Evolutionary conservation across 768 basidiomycete species (phyloP).

Genomic region (Kwoniella sp.): DNA sequence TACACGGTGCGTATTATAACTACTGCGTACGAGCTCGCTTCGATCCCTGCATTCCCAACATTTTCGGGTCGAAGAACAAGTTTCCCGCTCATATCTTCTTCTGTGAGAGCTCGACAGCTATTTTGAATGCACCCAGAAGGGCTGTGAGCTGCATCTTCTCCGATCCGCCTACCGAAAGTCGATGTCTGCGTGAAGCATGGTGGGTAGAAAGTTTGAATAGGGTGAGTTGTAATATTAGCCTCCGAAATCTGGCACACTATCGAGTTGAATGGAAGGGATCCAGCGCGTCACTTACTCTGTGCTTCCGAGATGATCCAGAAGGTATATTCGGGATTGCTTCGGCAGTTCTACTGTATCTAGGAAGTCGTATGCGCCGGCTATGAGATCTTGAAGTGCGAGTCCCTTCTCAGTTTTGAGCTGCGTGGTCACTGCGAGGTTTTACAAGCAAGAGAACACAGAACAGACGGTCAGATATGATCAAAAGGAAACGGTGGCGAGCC

Average conservation of each 20-base stretch:
- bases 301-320: conserved; percentile 91
- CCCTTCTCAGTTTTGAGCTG: conserved; percentile 87
- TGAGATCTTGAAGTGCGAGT: conserved; percentile 89
- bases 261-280: too few species aligned
- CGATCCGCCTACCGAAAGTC: conserved; percentile 84
- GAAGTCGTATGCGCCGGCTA: conserved; percentile 88
- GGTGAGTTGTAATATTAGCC: background rate
- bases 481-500: too few species aligned
- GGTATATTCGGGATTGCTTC: conserved; percentile 80
- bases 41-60: too few species aligned
- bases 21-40: too few species aligned
- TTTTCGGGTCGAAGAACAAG: too few species aligned
- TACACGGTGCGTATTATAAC: too few species aligned
- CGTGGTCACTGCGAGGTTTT: conserved; percentile 69
- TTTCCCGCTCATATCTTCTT: conserved; percentile 31
- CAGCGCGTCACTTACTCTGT: conserved; percentile 70
- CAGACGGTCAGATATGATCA: too few species aligned
- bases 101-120: conserved; percentile 68
- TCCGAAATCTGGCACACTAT: too few species aligned
- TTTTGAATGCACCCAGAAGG: conserved; percentile 88
- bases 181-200: conserved; percentile 66
- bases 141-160: conserved; percentile 95
- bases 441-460: too few species aligned
- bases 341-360: conserved; percentile 82
- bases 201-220: too few species aligned